These are phyloP conservation scores for Hypoxylon intermedium DNA, from an alignment of 495 filamentous ascomycete species.

Conservation along the genomic window DNA sequence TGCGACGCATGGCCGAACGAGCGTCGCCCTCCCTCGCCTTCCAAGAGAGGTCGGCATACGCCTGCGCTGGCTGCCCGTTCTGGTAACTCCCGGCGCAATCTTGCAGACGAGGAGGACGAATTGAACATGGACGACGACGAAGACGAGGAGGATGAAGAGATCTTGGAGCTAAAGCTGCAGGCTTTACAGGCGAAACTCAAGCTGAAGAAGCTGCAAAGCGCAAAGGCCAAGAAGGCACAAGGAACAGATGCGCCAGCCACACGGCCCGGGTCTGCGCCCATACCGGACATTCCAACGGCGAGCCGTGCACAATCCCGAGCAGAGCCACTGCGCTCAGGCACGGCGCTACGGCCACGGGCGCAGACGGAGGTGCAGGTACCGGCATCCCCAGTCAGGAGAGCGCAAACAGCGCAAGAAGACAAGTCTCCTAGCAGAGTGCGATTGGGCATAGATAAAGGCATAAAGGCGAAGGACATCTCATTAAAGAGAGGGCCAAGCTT, in stretches of 20 bases:
- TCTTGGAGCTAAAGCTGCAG: slow-evolving; percentile 77
- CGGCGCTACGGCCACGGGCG: slow-evolving; percentile 43
- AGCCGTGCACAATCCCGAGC: slow-evolving; percentile 34
- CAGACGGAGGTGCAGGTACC: slow-evolving; percentile 74
- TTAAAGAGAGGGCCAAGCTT: slow-evolving; percentile 73
- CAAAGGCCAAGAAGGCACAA: slow-evolving; percentile 50
- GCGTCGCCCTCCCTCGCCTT: slow-evolving; percentile 69
- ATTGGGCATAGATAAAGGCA: slow-evolving; percentile 89
- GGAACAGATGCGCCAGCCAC: slow-evolving; percentile 33
- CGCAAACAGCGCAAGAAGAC: slow-evolving; percentile 55
- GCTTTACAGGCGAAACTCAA: slow-evolving; percentile 87
- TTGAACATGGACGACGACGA: slow-evolving; percentile 61
- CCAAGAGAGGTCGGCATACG: slow-evolving; percentile 33
- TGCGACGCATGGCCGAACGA: slow-evolving; percentile 68
- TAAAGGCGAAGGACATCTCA: slow-evolving; percentile 82
- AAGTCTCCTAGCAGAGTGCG: slow-evolving; percentile 79
- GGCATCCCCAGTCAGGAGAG: slow-evolving; percentile 72
- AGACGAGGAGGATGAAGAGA: slow-evolving; percentile 90
- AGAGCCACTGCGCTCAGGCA: slow-evolving; percentile 23
- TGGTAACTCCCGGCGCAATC: slow-evolving; percentile 26
- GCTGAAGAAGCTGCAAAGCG: slow-evolving; percentile 82
- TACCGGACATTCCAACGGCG: slow-evolving; percentile 22
- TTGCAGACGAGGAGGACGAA: slow-evolving; percentile 43
- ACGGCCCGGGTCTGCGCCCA: slow-evolving; percentile 29
- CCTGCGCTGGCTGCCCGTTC: slow-evolving; percentile 12